These are phyloP conservation scores for Coemansia reversa DNA, from an alignment of 192 early-diverging fungal species.

Conservation along the genomic window DNA sequence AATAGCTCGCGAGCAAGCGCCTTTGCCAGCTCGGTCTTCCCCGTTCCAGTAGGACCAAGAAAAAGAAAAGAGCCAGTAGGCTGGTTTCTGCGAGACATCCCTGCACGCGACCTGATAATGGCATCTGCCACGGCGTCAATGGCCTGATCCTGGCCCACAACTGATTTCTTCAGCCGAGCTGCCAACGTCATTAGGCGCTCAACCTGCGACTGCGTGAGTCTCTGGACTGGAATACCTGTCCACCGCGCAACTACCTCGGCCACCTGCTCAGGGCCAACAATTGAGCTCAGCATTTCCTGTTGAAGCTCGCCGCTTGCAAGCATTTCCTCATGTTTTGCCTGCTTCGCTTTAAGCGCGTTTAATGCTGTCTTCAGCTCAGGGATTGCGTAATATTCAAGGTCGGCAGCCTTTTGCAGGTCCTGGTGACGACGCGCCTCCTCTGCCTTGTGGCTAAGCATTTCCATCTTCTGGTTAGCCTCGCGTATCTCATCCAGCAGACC, in stretches of 20 bases:
- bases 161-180: slow-evolving; percentile 75
- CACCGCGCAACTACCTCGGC: slow-evolving; percentile 91
- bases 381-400: slow-evolving; percentile 91
- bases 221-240: slow-evolving; percentile 95
- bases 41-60: slow-evolving; percentile 94
- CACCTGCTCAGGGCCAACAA: slow-evolving; percentile 89
- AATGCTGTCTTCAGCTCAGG: slow-evolving; percentile 84
- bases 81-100: slow-evolving; percentile 73
- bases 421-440: slow-evolving; percentile 79
- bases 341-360: slow-evolving; percentile 64
- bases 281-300: slow-evolving; percentile 73
- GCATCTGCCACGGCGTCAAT: slow-evolving; percentile 91
- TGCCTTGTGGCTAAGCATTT: slow-evolving; percentile 83
- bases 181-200: slow-evolving; percentile 81
- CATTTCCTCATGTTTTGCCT: slow-evolving; percentile 64
- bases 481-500: slow-evolving; percentile 87
- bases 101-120: slow-evolving; percentile 85
- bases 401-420: slow-evolving; percentile 85
- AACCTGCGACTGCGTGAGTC: slow-evolving; percentile 80
- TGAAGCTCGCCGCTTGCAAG: slow-evolving; percentile 51
- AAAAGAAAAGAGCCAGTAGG: slow-evolving; percentile 95
- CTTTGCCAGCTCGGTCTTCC: slow-evolving; percentile 86
- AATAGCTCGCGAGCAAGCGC: slow-evolving; percentile 85
- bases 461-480: slow-evolving; percentile 81
- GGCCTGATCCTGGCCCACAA: slow-evolving; percentile 91